Conservation (phyloP, 108 stramenopile species). For the Nitzschia sp. region DNA sequence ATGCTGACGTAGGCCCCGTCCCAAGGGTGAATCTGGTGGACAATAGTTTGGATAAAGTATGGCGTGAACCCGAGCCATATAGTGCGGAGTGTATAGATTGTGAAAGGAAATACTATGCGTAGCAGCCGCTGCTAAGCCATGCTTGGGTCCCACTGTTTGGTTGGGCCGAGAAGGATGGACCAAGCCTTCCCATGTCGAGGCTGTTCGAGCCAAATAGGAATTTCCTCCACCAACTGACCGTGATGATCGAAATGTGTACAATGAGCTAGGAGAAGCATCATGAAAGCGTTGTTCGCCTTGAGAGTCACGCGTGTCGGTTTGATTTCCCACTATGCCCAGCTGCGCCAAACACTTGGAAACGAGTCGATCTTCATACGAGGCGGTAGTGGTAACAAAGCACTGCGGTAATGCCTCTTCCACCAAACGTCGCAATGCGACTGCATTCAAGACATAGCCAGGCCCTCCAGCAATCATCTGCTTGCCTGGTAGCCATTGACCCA, state of each 20-base stretch:
- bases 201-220: slow-evolving; percentile 21
- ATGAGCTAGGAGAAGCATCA: slow-evolving; percentile 20
- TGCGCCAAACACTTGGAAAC: slow-evolving; percentile 4
- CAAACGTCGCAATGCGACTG: slow-evolving; percentile 24
- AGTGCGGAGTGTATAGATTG: slow-evolving; percentile 24
- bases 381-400: not conserved
- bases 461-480: slow-evolving; percentile 24
- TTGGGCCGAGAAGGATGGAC: slow-evolving; percentile 3
- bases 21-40: slow-evolving; percentile 23
- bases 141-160: slow-evolving; percentile 27
- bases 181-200: slow-evolving; percentile 17
- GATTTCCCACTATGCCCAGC: slow-evolving; percentile 8
- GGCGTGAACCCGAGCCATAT: slow-evolving; percentile 37
- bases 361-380: not conserved
- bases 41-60: slow-evolving; percentile 32
- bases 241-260: slow-evolving; percentile 22
- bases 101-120: slow-evolving; percentile 39
- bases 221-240: not conserved
- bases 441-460: slow-evolving; percentile 50
- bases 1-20: slow-evolving; percentile 4
- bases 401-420: slow-evolving; percentile 3
- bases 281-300: slow-evolving; percentile 37
- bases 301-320: slow-evolving; percentile 28
- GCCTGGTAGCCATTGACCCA: slow-evolving; percentile 8
- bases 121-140: slow-evolving; percentile 34